Evolutionary conservation across 2,329 filamentous ascomycete species (phyloP), one percentile per base, ranked within the genome.

Genomic region (Fusarium camptoceras): DNA sequence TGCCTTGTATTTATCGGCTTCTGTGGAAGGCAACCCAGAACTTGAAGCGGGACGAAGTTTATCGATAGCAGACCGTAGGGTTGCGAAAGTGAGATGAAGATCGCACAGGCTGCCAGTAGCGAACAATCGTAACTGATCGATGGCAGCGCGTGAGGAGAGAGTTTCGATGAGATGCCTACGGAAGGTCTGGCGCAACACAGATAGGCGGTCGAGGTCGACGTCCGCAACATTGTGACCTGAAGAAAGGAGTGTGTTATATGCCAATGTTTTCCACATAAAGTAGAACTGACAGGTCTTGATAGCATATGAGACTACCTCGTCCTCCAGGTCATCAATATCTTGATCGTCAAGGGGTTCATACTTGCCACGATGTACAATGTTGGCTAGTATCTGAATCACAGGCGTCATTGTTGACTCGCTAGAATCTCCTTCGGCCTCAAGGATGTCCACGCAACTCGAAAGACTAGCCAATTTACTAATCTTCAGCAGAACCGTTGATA

Each of bases 261-360:
- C 83, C 55, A 89, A 87, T 24, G 92, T 87, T 77, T 96, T 95
- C 96, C 96, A 99, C 89, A 97, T 93, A 77, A 98, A 97, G 81
- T 98, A 98, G 81, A 97, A 94, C 48, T 94, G 86, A 53, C 92
- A 86, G 3, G 90, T 86, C 70, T 92, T 91, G 75, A 97, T 92
- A 30, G 94, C 91, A 73, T 91, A 91, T 3, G 88, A 85, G 9
- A 94, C 90, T 44, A 96, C 84, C 69, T 93, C 90, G 71, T 96
- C 92, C 78, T 98, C 95, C 15, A 93, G 83, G 44, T 89, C 89
- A 68, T 94, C 92, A 27, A 91, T 85, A 16, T 92, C 91, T 18
- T 92, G 91, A 44, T 91, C 88, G 57, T 94, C 89, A 5, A 89
- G 83, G 56, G 91, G 89, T 55, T 88, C 86, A 46, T 91, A 89